phyloP scores from a whole-genome alignment of 2,329 filamentous ascomycete species.

The Chaetomium sp. region DNA sequence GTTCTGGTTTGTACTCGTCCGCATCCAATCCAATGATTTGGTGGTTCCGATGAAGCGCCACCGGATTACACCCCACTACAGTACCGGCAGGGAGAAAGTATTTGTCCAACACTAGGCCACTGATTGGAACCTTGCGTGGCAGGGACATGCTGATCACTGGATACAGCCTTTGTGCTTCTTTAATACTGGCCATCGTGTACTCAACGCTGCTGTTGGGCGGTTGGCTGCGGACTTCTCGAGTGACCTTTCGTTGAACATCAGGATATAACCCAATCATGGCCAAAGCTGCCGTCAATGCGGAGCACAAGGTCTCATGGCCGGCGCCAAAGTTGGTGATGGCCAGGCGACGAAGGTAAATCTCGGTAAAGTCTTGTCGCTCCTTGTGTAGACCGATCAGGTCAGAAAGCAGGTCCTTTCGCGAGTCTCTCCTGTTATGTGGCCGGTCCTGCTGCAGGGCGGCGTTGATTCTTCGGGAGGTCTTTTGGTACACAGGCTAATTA shows the following conservation, averaged over 20 bases:
- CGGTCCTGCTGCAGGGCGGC: not conserved
- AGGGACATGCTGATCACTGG: slow-evolving; percentile 48
- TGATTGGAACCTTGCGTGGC: slow-evolving; percentile 37
- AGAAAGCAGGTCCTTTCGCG: slow-evolving; percentile 36
- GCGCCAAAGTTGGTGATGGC: slow-evolving; percentile 51
- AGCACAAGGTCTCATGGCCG: slow-evolving; percentile 49
- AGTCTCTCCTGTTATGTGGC: slow-evolving; percentile 14
- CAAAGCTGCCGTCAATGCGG: slow-evolving; percentile 44
- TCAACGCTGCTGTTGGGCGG: slow-evolving; percentile 20
- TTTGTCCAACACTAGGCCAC: slow-evolving; percentile 34
- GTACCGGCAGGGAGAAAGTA: slow-evolving; percentile 38
- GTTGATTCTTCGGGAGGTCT: slow-evolving; percentile 22
- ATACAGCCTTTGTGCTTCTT: slow-evolving; percentile 44
- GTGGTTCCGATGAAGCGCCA: slow-evolving; percentile 43
- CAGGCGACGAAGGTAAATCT: slow-evolving; percentile 44
- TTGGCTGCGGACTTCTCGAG: slow-evolving; percentile 24
- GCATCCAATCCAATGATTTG: slow-evolving; percentile 44
- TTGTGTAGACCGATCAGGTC: slow-evolving; percentile 43
- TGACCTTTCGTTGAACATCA: slow-evolving; percentile 28
- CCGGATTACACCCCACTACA: slow-evolving; percentile 45
- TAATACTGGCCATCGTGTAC: slow-evolving; percentile 41
- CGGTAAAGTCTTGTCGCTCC: slow-evolving; percentile 40
- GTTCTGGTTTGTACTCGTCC: slow-evolving; percentile 37
- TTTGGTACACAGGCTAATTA: slow-evolving; percentile 26
- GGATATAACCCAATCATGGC: slow-evolving; percentile 39